Evolutionary conservation across 305 asterid genomes (phyloP), one percentile per base, ranked within the genome.

Genomic region (Vinca major): DNA sequence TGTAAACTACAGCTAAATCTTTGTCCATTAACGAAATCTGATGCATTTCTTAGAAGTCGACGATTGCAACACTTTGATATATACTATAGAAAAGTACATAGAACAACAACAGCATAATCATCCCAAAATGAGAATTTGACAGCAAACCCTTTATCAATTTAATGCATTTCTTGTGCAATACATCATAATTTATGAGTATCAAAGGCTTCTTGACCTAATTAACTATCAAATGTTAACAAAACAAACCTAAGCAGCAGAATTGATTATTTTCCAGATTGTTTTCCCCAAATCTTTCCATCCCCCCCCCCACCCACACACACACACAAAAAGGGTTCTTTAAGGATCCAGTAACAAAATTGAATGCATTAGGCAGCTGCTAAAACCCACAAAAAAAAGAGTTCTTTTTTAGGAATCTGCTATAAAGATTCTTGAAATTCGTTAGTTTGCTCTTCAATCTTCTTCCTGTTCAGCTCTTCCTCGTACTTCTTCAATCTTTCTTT

Each of bases 401-500:
- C 49, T 8, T 45, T 8, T 33, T 12, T 10, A 57, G 8, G 40
- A 37, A 53, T 13, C 14, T 44, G 47, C 70, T 69, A 85, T 56
- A 68, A 76, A 21, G 86, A 75, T 64, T 83, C 85, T 67, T 77
- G 82, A 62, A 85, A 62, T 67, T 84, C 88, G 39, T 60, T 73
- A 57, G 89, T 63, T 21, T 74, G 73, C 73, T 77, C 82, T 41
- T 58, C 66, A 26, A 66, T 71, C 67, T 79, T 74, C 75, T 77
- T 78, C 78, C 82, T 84, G 40, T 74, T 80, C 82, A 81, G 52
- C 73, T 91, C 96, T 81, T 86, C 89, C 79, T 88, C 97, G 60
- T 90, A 90, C 76, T 83, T 84, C 76, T 70, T 85, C 89, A 90
- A 73, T 79, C 95, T 87, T 75, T 82, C 84, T n/a, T 85, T 76